phyloP scores from a whole-genome alignment of 75 land plant genomes.

The Selaginella moellendorffii region DNA sequence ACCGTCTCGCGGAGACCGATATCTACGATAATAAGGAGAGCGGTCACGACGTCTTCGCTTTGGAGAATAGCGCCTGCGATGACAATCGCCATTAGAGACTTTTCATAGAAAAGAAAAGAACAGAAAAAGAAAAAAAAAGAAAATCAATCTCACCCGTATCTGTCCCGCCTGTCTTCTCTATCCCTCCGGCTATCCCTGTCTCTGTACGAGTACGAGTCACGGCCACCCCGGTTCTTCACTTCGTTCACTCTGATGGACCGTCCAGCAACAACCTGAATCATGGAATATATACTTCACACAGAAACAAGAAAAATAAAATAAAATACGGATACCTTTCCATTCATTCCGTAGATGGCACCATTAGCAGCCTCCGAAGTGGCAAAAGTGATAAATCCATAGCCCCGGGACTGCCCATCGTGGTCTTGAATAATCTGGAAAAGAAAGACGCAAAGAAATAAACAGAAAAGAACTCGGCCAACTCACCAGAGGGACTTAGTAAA shows the following conservation, averaged over 20 bases:
- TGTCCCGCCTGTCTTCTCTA: slow-evolving; percentile 6
- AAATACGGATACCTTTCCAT: slow-evolving; percentile 47
- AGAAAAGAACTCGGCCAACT: no score
- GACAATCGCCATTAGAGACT: no score
- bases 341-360: slow-evolving; percentile 72
- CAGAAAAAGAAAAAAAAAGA: no score
- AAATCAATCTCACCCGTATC: slow-evolving; percentile 13
- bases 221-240: slow-evolving; percentile 8
- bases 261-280: slow-evolving; percentile 13
- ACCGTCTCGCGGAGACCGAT: neutral
- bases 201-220: slow-evolving; percentile 12
- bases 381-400: slow-evolving; percentile 85
- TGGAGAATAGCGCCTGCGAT: no score
- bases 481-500: no score
- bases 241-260: slow-evolving; percentile 26
- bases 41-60: neutral
- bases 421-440: slow-evolving; percentile 66
- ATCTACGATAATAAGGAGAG: neutral
- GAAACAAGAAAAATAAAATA: neutral
- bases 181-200: slow-evolving; percentile 9
- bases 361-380: slow-evolving; percentile 73
- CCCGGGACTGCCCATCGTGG: slow-evolving; percentile 64
- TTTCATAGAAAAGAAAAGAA: no score
- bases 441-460: neutral
- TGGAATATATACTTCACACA: neutral